These are phyloP conservation scores for Trichoderma arundinaceum DNA, from an alignment of 2,329 filamentous ascomycete genomes.

Conservation along the genomic window DNA sequence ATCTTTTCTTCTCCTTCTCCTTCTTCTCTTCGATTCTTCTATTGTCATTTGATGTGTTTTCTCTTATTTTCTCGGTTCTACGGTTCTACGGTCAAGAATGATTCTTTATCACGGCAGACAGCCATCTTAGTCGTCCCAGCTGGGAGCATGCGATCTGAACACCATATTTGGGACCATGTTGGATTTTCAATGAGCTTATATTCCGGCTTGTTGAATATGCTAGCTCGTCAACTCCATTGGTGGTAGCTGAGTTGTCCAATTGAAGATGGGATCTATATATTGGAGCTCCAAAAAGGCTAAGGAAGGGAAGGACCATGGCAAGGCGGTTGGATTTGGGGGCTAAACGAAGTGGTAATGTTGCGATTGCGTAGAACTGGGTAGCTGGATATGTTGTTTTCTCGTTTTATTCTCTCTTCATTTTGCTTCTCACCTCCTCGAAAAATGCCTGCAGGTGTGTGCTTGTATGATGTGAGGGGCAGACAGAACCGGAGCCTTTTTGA, in stretches of 20 bases:
- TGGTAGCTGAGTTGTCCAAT: not conserved
- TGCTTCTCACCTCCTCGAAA: slow-evolving; percentile 27
- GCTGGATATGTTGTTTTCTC: slow-evolving; percentile 20
- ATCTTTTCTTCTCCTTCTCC: slow-evolving; percentile 31
- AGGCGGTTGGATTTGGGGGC: not conserved
- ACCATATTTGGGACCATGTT: not conserved
- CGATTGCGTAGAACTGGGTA: slow-evolving; percentile 15
- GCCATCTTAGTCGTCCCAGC: not conserved
- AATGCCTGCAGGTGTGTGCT: slow-evolving; percentile 19
- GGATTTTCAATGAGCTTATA: not conserved
- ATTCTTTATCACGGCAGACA: slow-evolving; percentile 1
- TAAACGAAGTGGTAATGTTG: slow-evolving; percentile 17
- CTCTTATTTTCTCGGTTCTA: not conserved
- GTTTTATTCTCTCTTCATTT: slow-evolving; percentile 33
- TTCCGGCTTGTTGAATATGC: not conserved
- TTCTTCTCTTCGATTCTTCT: slow-evolving; percentile 36
- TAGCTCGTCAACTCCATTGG: not conserved
- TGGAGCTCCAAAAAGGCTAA: not conserved
- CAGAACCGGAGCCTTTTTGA: slow-evolving; percentile 8
- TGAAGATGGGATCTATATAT: not conserved
- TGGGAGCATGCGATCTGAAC: not conserved
- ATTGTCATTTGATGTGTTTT: slow-evolving; percentile 35
- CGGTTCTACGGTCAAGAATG: slow-evolving; percentile 15
- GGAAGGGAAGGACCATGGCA: not conserved
- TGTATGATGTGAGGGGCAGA: slow-evolving; percentile 33